Percentiles rank a stretch among this genome's conserved stretches.
These are phyloP conservation scores for Hordeum marinum DNA, from an alignment of 176 grass and related monocot genomes.

Conservation along the genomic window DNA sequence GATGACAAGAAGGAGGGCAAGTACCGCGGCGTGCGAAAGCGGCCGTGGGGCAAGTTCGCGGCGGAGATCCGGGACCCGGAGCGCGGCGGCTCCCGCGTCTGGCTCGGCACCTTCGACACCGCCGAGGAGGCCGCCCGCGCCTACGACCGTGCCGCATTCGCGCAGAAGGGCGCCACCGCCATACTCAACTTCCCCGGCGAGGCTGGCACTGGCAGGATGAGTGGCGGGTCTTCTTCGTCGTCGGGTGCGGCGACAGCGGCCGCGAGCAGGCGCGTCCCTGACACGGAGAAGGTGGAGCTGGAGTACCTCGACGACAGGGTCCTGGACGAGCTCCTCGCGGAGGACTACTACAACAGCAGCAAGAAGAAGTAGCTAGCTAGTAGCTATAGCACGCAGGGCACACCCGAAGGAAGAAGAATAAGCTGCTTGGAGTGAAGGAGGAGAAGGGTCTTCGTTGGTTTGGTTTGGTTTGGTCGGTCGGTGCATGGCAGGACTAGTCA, in stretches of 20 bases:
- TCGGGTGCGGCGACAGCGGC: constrained; percentile 23
- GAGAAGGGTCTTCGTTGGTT: not conserved
- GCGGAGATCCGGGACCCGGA: constrained; percentile 81
- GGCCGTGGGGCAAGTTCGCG: constrained; percentile 74
- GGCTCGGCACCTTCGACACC: constrained; percentile 82
- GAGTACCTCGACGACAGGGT: constrained; percentile 64
- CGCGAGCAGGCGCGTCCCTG: not conserved
- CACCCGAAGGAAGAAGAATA: not conserved
- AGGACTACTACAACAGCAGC: constrained; percentile 30
- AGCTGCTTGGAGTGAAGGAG: not conserved
- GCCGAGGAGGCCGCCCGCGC: constrained; percentile 76
- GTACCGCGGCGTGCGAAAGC: constrained; percentile 71
- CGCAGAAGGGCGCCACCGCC: constrained; percentile 58
- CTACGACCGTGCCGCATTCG: constrained; percentile 71
- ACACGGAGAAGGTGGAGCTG: constrained; percentile 53
- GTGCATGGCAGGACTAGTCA: not conserved
- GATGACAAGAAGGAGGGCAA: constrained; percentile 49
- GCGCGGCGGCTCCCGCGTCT: constrained; percentile 53
- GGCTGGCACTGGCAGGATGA: not conserved
- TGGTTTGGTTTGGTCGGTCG: not conserved
- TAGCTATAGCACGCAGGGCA: not conserved
- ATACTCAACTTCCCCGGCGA: constrained; percentile 72
- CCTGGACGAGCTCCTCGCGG: constrained; percentile 49
- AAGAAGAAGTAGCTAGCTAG: constrained; percentile 9
- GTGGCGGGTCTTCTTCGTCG: constrained; percentile 1